Evolutionary conservation across 306 rosid species (phyloP).

Genomic region (Castanospermum australe): DNA sequence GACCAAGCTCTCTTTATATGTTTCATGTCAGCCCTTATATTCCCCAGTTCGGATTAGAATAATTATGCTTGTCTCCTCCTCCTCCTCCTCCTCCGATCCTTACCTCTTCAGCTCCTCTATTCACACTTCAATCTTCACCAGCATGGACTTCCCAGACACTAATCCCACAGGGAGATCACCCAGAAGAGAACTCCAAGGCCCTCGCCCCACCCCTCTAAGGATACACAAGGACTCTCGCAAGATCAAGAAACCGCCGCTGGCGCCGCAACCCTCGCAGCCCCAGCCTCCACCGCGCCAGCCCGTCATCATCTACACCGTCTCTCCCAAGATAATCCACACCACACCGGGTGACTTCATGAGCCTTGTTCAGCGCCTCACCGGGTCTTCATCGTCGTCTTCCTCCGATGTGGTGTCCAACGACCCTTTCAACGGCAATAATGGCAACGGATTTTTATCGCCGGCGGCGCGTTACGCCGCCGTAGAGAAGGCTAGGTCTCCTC

Average conservation of each 20-base stretch:
- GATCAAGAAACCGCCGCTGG: conserved; percentile 70
- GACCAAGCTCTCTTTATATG: conserved; percentile 41
- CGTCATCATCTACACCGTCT: conserved; percentile 73
- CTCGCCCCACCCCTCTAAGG: conserved; percentile 72
- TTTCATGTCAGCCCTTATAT: conserved; percentile 31
- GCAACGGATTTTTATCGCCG: conserved; percentile 39
- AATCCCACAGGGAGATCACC: conserved; percentile 53
- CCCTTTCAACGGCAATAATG: not conserved
- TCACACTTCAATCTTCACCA: not conserved
- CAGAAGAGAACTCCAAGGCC: conserved; percentile 74
- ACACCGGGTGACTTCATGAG: conserved; percentile 74
- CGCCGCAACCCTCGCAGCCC: conserved; percentile 36
- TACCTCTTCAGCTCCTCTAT: too few species aligned
- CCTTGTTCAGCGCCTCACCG: conserved; percentile 89
- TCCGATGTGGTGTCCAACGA: not conserved
- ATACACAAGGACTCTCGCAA: conserved; percentile 72
- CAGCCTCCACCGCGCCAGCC: conserved; percentile 59
- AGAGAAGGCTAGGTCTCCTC: conserved; percentile 49
- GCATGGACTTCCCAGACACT: conserved; percentile 36
- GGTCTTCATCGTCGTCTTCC: conserved; percentile 31
- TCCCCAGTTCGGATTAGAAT: not conserved
- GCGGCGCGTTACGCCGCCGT: conserved; percentile 59
- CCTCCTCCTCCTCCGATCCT: not conserved
- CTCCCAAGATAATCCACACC: conserved; percentile 80
- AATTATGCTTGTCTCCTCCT: conserved; percentile 14